Conservation (phyloP, 1,284 basidiomycete species). For the Leccinum proliferum region DNA sequence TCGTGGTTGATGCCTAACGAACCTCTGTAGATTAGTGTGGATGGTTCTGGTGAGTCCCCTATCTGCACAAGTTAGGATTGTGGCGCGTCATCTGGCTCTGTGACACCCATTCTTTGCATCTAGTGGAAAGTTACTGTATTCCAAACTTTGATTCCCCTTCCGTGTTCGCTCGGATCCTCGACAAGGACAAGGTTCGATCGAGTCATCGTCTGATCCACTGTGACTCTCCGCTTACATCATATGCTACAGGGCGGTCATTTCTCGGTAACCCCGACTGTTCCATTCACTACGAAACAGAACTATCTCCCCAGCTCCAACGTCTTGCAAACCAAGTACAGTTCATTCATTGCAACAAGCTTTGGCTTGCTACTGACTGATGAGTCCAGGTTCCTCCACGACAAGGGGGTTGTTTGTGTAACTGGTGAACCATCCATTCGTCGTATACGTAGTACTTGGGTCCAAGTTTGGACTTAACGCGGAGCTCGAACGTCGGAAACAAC, state of each 20-base stretch:
- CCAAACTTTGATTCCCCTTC: slow-evolving; percentile 93
- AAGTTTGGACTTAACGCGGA: no score
- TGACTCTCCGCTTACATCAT: slow-evolving; percentile 6
- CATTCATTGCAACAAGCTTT: not conserved
- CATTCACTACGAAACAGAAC: slow-evolving; percentile 76
- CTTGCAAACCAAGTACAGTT: slow-evolving; percentile 69
- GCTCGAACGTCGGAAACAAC: no score
- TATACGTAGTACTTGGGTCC: no score
- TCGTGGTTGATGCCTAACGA: slow-evolving; percentile 8
- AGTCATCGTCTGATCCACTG: not conserved
- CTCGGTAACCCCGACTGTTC: slow-evolving; percentile 66
- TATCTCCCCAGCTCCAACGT: slow-evolving; percentile 88
- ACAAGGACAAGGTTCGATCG: slow-evolving; percentile 62
- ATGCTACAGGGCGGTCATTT: slow-evolving; percentile 82
- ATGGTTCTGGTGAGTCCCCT: slow-evolving; percentile 62
- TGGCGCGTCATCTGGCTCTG: not conserved
- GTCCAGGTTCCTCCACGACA: slow-evolving; percentile 71
- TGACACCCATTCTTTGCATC: not conserved
- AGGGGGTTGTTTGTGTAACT: slow-evolving; percentile 75
- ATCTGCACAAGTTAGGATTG: not conserved
- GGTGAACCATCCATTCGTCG: slow-evolving; percentile 34
- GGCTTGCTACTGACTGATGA: not conserved
- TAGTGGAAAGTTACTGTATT: slow-evolving; percentile 86
- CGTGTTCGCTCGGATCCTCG: slow-evolving; percentile 83
- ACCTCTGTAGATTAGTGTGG: slow-evolving; percentile 54